Evolutionary conservation across 805 yeast species (phyloP), one percentile per base, ranked within the genome.

Genomic region (Starmerella bombicola): DNA sequence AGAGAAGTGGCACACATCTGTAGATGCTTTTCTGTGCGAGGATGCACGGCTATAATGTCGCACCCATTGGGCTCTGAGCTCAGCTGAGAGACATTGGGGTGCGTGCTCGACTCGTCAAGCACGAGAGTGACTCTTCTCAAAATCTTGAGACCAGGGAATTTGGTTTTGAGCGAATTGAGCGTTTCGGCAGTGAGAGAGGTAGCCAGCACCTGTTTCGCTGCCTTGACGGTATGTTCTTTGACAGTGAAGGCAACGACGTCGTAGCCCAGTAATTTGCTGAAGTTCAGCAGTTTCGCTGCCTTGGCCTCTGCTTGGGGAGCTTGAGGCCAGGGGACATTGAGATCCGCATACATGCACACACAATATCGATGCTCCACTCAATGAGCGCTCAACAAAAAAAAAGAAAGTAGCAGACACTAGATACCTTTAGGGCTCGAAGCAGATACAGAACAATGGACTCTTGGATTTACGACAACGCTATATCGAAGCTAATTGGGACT

Each of bases 11-110:
- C 75, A 3, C 91, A 78, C 37, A 79, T 63, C 35, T 80, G 76
- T 13, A 91, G 64, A 4, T 85, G 81, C 56, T 76, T 78, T 56
- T 91, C 98, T 37, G 78, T 72, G 18, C 66, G 52, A 1, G 98
- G 98, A 49, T 76, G 71, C 1, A 88, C 77, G 0, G 95, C 82
- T 6, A 91, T 67, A 2, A 91, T 59, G 57, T 91, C 97, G 56
- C 80, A 91, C 59, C 62, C 16, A 31, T 37, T 39, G 5, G 45
- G 40, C 32, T 41, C 50, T 8, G 41, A 25, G 17, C 23, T 6
- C 19, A 45, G 29, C 24, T 37, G 47, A 2, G 43, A 34, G 3
- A 40, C 30, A 19, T 44, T 43, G 25, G 45, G 47, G 33, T 32
- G 48, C 16, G 43, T 16, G 29, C 41, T 23, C 12, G 33, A 20